Percentiles rank a stretch among this genome's conserved stretches.
Conservation (phyloP, 2,329 filamentous ascomycete species). For the Nigrospora sphaerica region DNA sequence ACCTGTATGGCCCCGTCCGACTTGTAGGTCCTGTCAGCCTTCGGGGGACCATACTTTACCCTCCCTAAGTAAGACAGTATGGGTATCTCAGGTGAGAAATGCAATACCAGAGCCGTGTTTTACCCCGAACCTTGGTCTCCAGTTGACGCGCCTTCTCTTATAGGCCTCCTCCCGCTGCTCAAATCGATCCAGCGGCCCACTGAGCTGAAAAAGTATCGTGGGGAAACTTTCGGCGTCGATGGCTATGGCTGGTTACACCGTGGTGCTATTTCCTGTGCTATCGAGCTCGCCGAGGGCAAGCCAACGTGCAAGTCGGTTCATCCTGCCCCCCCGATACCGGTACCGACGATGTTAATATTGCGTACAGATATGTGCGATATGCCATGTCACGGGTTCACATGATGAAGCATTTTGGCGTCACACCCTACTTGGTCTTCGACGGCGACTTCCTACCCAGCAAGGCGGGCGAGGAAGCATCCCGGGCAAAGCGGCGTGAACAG, state of each 20-base stretch:
- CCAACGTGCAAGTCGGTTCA: slow-evolving; percentile 72
- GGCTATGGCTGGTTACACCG: slow-evolving; percentile 98
- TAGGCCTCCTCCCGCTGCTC: slow-evolving; percentile 81
- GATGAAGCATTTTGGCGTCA: slow-evolving; percentile 88
- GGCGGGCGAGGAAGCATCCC: slow-evolving; percentile 72
- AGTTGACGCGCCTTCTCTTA: not conserved
- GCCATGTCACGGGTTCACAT: slow-evolving; percentile 87
- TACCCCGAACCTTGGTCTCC: not conserved
- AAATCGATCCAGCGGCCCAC: slow-evolving; percentile 93
- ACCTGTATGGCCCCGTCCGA: too few species aligned
- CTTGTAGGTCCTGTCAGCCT: too few species aligned
- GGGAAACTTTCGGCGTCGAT: slow-evolving; percentile 88
- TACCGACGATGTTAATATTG: slow-evolving; percentile 8
- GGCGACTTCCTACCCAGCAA: slow-evolving; percentile 94
- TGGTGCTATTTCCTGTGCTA: slow-evolving; percentile 81
- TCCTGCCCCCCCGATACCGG: not conserved
- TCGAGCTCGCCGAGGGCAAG: slow-evolving; percentile 82
- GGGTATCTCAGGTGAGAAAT: slow-evolving; percentile 8
- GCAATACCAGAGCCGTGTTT: too few species aligned
- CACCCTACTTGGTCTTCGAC: slow-evolving; percentile 93
- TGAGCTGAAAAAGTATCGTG: slow-evolving; percentile 78
- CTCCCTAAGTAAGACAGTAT: slow-evolving; percentile 2
- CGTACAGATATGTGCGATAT: slow-evolving; percentile 74
- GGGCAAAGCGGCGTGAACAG: slow-evolving; percentile 68
- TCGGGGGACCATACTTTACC: too few species aligned